Percentiles rank a stretch among this genome's conserved stretches.
Conservation (phyloP, 441 rosid species). For the California macrophylla region DNA sequence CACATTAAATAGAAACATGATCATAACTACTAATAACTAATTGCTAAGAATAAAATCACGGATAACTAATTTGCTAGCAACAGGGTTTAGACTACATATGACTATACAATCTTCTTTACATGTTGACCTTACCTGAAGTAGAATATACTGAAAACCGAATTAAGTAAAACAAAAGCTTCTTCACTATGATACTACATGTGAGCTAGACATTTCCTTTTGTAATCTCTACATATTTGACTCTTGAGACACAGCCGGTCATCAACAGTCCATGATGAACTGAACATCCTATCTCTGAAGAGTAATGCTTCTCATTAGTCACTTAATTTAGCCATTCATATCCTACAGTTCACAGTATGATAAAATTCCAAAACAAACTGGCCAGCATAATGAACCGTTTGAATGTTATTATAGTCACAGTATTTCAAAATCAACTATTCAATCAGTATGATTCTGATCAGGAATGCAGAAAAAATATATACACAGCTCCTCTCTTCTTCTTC, state of each 20-base stretch:
- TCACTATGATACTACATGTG: not conserved
- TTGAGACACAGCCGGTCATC: not conserved
- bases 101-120: not conserved
- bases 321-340: not conserved
- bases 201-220: not conserved
- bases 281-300: not conserved
- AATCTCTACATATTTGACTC: not conserved
- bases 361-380: not conserved
- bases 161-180: not conserved
- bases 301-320: not conserved
- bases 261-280: not conserved
- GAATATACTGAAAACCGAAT: not conserved
- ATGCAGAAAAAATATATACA: not conserved
- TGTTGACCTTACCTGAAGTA: not conserved
- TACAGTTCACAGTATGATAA: not conserved
- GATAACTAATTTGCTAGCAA: too few relatives aligned
- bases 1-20: too few relatives aligned
- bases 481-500: too few relatives aligned
- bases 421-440: not conserved
- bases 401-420: not conserved
- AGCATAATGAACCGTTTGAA: not conserved
- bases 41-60: too few relatives aligned
- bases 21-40: too few relatives aligned
- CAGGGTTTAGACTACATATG: not conserved
- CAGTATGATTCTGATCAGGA: not conserved